Base-by-base conservation (phyloP, 805 yeast species). In the Phaffomyces opuntiae region DNA sequence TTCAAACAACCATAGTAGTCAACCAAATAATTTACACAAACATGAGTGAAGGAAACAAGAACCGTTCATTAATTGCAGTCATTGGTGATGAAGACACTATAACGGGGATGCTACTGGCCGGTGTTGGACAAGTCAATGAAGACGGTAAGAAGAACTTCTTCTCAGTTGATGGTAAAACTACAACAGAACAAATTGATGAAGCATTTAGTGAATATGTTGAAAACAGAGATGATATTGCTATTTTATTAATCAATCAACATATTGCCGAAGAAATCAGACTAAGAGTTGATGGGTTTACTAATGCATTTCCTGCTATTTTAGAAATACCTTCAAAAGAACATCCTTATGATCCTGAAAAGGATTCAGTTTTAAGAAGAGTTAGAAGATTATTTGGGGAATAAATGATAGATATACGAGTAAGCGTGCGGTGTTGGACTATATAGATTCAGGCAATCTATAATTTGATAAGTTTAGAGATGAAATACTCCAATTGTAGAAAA, bases 281-380 rank as follows among this genome's bases (percentile, higher is more conserved):
- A 53, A 75, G 76, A 53, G 88, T 93, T 39, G 99, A 93, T 59
- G 74, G 78, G 40, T 93, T 77, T 68, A 80, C 95, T 16, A 79
- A 81, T 52, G 96, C 99, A 11, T 93, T 93, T 67, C 99, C 99
- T 9, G 97, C 99, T 3, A 80, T 93, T 40, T 73, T 93, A 60
- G 99, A 93, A 68, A 93, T 93, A 51, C 99, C 99, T 26, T 88
- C 97, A 14, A 93, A 93, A 71, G 99, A 93, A 62, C 98, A 93
- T 65, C 98, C 99, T 21, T 93, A 93, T 65, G 74, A 93, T 65
- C 99, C 99, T 19, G 98, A 91, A 65, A 93, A 91, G 79, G 99
- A 93, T 67, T 84, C 96, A 19, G 89, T 93, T 36, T 75, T 93
- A 67, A 83, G 91, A 68, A 85, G 96, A 64, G 99, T 93, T 32